Conservation (phyloP, 169 alveolate species). For the Plasmodium coatneyi region DNA sequence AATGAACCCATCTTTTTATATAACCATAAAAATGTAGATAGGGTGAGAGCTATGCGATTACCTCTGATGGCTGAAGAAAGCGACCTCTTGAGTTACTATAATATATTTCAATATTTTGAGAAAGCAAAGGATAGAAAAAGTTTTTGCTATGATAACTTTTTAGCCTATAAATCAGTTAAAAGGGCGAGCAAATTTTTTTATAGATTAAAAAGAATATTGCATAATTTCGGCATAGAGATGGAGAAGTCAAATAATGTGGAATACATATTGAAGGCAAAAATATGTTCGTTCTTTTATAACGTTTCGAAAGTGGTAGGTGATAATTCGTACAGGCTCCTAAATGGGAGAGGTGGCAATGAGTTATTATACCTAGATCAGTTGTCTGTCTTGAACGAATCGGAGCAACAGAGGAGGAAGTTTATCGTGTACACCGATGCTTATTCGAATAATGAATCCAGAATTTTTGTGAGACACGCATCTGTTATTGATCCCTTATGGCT, state of each 20-base stretch:
- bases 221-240: conserved; percentile 55
- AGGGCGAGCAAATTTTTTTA: conserved; percentile 41
- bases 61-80: conserved; percentile 75
- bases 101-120: conserved; percentile 57
- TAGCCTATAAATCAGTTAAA: conserved; percentile 52
- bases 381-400: conserved; percentile 47
- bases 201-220: conserved; percentile 32
- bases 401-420: conserved; percentile 38
- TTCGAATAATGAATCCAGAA: conserved; percentile 47
- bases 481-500: conserved; percentile 49
- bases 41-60: conserved; percentile 33
- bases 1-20: conserved; percentile 58
- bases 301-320: conserved; percentile 57
- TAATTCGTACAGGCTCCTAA: conserved; percentile 39
- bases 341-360: background rate
- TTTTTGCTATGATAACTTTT: conserved; percentile 54
- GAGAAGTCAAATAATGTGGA: conserved; percentile 41
- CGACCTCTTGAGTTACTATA: conserved; percentile 68
- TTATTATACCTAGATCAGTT: conserved; percentile 40
- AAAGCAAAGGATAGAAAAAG: conserved; percentile 59
- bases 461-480: conserved; percentile 47
- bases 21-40: conserved; percentile 9
- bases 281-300: conserved; percentile 63
- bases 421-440: conserved; percentile 70
- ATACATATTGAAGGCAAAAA: conserved; percentile 38